Evolutionary conservation across 2,329 filamentous ascomycete species (phyloP).

Genomic region (Hortaea werneckii): DNA sequence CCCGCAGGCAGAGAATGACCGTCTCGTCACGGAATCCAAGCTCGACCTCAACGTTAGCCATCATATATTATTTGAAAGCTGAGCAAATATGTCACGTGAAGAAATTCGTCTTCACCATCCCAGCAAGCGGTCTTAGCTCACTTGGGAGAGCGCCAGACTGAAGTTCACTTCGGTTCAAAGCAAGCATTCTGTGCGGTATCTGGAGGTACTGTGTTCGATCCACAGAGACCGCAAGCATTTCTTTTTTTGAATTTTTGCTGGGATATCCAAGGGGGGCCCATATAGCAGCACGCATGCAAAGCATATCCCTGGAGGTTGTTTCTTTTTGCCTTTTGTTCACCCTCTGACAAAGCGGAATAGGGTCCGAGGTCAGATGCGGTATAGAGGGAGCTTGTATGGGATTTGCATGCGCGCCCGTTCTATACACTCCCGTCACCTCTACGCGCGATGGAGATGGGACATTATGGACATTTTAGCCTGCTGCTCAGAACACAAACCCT

Average conservation of each 20-base stretch:
- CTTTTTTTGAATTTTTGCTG: background rate
- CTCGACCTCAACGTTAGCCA: too few relatives aligned
- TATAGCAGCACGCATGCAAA: background rate
- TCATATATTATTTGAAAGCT: too few relatives aligned
- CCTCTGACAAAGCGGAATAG: too few relatives aligned
- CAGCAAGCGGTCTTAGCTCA: constrained; percentile 26
- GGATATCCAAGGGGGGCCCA: background rate
- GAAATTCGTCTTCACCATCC: background rate
- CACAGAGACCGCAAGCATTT: background rate
- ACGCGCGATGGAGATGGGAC: too few relatives aligned
- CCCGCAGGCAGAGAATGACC: too few relatives aligned
- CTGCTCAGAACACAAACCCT: too few relatives aligned
- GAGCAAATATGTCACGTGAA: background rate
- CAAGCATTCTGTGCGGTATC: constrained; percentile 22
- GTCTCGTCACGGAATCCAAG: too few relatives aligned
- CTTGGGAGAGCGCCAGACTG: constrained; percentile 30
- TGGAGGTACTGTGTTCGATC: constrained; percentile 13
- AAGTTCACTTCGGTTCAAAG: constrained; percentile 24
- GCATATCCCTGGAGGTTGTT: too few relatives aligned
- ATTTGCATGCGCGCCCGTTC: constrained; percentile 35
- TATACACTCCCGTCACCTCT: constrained; percentile 9
- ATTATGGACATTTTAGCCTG: too few relatives aligned
- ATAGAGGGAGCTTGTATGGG: background rate
- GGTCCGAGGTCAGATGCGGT: too few relatives aligned
- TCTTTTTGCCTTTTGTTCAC: too few relatives aligned